A percentile compares a stretch with the other conserved stretches of the same genome.
These are phyloP conservation scores for Aspergillus carbonarius DNA, from an alignment of 2,329 filamentous ascomycete genomes.

Conservation along the genomic window DNA sequence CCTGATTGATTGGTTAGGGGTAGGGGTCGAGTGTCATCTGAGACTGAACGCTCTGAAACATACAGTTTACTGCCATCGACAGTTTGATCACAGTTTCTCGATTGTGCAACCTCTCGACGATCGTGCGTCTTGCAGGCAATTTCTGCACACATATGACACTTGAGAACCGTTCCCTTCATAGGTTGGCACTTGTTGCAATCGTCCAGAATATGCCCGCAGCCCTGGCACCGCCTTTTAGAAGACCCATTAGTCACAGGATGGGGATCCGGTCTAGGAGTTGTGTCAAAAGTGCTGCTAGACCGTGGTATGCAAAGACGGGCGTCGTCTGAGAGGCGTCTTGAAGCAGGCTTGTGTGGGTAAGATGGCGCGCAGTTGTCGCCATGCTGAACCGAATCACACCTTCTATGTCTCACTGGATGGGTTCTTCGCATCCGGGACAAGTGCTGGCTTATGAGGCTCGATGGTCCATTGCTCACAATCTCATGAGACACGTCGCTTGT, in stretches of 20 bases:
- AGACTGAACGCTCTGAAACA: no score
- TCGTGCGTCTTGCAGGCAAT: background rate
- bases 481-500: background rate
- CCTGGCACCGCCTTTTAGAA: background rate
- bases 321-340: background rate
- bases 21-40: background rate
- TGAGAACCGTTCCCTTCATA: background rate
- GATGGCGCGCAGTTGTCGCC: background rate
- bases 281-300: background rate
- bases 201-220: conserved; percentile 2
- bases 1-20: background rate
- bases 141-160: conserved; percentile 6
- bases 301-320: background rate
- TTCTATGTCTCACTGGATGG: background rate
- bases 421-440: background rate
- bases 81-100: background rate
- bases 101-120: background rate
- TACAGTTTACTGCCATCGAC: background rate
- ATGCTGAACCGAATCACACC: background rate
- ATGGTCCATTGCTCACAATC: background rate
- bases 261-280: background rate
- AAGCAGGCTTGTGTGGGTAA: background rate
- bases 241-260: background rate
- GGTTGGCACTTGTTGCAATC: conserved; percentile 4
- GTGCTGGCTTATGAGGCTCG: background rate